These are phyloP conservation scores for Colletotrichum melonis DNA, from an alignment of 2,329 filamentous ascomycete species.

Conservation along the genomic window DNA sequence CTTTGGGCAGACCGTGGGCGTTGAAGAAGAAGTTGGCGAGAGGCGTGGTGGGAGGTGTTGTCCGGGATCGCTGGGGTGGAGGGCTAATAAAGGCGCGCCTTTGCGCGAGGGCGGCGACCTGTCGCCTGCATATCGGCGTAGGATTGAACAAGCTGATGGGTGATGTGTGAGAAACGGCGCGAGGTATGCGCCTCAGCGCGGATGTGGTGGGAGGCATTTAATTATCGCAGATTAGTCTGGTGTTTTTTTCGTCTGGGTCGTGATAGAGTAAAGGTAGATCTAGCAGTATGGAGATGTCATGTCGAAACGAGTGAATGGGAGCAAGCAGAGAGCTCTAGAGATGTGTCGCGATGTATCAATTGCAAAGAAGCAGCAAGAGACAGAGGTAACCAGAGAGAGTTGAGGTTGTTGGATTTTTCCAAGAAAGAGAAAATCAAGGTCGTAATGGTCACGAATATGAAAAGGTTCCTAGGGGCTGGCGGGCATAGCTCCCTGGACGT, in stretches of 20 bases:
- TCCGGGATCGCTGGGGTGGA: slow-evolving; percentile 22
- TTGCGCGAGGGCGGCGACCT: slow-evolving; percentile 14
- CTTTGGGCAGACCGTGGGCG: slow-evolving; percentile 16
- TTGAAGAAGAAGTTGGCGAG: slow-evolving; percentile 35
- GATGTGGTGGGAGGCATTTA: slow-evolving; percentile 34
- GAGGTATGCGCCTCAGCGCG: slow-evolving; percentile 30
- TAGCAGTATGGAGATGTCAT: slow-evolving; percentile 21
- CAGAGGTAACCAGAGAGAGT: neutral
- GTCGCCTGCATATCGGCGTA: slow-evolving; percentile 10
- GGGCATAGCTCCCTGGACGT: slow-evolving; percentile 25
- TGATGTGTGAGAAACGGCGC: slow-evolving; percentile 12
- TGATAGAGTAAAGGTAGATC: neutral
- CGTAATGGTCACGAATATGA: slow-evolving; percentile 9
- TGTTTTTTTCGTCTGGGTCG: neutral
- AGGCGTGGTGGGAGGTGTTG: slow-evolving; percentile 10
- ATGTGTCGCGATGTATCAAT: neutral
- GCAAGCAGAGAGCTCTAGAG: slow-evolving; percentile 12
- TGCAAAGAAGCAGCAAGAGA: neutral
- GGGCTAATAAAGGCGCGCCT: slow-evolving; percentile 28
- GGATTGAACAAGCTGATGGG: slow-evolving; percentile 12
- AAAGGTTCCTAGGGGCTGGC: neutral
- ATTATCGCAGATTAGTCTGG: neutral
- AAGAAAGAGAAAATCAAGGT: neutral
- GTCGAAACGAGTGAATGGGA: slow-evolving; percentile 20
- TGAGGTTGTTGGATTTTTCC: neutral